Conservation (phyloP, 1,284 basidiomycete genomes). For the Ganoderma resinaceum region DNA sequence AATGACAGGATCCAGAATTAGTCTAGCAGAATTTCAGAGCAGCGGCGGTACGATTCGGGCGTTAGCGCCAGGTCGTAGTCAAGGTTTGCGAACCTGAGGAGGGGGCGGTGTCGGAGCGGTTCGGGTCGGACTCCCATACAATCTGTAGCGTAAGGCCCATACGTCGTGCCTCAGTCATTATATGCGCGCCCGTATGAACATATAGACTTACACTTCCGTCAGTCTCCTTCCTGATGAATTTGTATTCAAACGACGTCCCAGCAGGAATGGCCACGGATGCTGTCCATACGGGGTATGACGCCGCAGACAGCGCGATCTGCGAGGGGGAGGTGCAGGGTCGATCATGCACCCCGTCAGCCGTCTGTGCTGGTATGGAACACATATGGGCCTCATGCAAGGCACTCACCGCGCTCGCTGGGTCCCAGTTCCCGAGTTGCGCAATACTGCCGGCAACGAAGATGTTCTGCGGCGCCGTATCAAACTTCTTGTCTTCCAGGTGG, state of each 20-base stretch:
- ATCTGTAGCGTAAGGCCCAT: constrained; percentile 36
- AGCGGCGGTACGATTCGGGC: background rate
- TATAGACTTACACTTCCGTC: constrained; percentile 56
- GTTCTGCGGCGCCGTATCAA: constrained; percentile 47
- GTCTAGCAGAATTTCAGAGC: background rate
- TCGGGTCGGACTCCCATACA: constrained; percentile 65
- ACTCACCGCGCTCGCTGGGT: constrained; percentile 52
- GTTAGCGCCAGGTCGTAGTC: constrained; percentile 29
- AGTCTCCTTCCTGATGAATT: constrained; percentile 64
- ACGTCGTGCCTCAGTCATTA: background rate
- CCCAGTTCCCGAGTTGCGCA: constrained; percentile 60
- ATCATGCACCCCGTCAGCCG: background rate
- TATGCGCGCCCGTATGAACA: background rate
- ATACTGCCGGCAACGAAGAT: constrained; percentile 66
- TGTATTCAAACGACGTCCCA: constrained; percentile 60
- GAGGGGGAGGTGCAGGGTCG: background rate
- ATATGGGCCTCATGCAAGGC: background rate
- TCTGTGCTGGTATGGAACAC: background rate
- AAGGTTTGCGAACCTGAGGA: constrained; percentile 49
- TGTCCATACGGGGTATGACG: constrained; percentile 64
- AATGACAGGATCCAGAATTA: background rate
- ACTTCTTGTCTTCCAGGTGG: background rate
- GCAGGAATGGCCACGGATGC: constrained; percentile 56
- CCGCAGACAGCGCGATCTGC: constrained; percentile 61
- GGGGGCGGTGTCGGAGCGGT: constrained; percentile 53